Conservation (phyloP, 495 filamentous ascomycete genomes). For the Podospora appendiculata region DNA sequence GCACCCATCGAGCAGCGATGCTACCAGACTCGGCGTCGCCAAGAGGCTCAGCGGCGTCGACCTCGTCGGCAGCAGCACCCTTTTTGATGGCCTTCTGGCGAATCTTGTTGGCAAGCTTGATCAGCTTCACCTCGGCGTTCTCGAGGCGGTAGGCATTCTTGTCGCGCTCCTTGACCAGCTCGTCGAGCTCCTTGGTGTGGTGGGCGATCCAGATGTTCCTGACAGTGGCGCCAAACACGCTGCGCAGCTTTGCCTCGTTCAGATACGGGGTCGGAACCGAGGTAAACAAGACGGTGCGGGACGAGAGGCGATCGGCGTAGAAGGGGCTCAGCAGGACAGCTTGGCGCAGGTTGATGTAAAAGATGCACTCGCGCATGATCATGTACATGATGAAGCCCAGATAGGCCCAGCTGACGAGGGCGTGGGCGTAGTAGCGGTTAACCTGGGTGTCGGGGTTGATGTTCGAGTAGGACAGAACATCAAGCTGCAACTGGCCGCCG, state of each 20-base stretch:
- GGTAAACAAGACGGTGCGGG: slow-evolving; percentile 86
- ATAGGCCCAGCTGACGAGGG: slow-evolving; percentile 65
- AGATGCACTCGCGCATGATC: slow-evolving; percentile 86
- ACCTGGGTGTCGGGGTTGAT: slow-evolving; percentile 40
- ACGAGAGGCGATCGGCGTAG: slow-evolving; percentile 84
- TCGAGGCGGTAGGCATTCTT: slow-evolving; percentile 79
- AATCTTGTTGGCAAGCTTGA: slow-evolving; percentile 70
- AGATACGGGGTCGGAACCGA: slow-evolving; percentile 73
- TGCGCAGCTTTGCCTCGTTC: slow-evolving; percentile 62
- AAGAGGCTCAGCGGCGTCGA: slow-evolving; percentile 40
- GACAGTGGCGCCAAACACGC: slow-evolving; percentile 71
- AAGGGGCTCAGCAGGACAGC: slow-evolving; percentile 85
- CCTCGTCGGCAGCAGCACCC: slow-evolving; percentile 36
- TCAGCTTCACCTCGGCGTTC: slow-evolving; percentile 79
- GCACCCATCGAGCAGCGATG: slow-evolving; percentile 71
- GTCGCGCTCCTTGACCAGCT: slow-evolving; percentile 79
- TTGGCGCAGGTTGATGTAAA: slow-evolving; percentile 92
- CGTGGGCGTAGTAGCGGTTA: slow-evolving; percentile 70
- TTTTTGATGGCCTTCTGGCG: slow-evolving; percentile 73
- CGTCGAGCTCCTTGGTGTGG: slow-evolving; percentile 72
- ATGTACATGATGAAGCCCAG: slow-evolving; percentile 82
- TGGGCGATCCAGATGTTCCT: slow-evolving; percentile 81
- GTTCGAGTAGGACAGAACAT: slow-evolving; percentile 74
- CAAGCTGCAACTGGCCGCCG: slow-evolving; percentile 54
- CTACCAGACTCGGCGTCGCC: slow-evolving; percentile 61